phyloP scores from a whole-genome alignment of 768 basidiomycete genomes.

The Boletus subparvulus region DNA sequence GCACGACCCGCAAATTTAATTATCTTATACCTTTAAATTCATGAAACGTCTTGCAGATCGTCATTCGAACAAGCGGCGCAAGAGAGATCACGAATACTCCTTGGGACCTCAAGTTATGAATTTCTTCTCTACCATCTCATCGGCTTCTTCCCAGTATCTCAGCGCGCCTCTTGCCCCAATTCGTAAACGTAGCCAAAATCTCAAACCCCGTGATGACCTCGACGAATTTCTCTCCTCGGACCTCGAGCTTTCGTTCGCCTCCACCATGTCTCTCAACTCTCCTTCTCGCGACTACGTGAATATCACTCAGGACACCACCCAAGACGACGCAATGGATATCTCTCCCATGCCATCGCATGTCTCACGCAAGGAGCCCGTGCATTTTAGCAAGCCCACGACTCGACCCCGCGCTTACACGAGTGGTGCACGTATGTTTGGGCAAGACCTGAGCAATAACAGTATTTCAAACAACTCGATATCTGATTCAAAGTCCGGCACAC shows the following conservation, averaged over 20 bases:
- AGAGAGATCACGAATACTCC: slow-evolving; percentile 35
- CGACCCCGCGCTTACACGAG: slow-evolving; percentile 70
- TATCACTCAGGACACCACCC: slow-evolving; percentile 48
- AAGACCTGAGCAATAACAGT: slow-evolving; percentile 64
- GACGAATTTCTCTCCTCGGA: slow-evolving; percentile 74
- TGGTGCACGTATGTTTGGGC: slow-evolving; percentile 67
- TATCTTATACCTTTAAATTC: not conserved
- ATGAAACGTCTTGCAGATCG: slow-evolving; percentile 43
- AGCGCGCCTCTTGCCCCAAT: slow-evolving; percentile 38
- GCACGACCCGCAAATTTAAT: slow-evolving; percentile 11
- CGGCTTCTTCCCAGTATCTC: slow-evolving; percentile 47
- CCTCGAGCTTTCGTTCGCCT: slow-evolving; percentile 80
- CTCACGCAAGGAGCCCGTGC: slow-evolving; percentile 30
- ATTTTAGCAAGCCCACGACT: slow-evolving; percentile 29
- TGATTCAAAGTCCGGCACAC: slow-evolving; percentile 27
- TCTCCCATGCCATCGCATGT: slow-evolving; percentile 57
- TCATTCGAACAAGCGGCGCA: slow-evolving; percentile 47
- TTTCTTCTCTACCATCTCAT: slow-evolving; percentile 44
- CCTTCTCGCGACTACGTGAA: slow-evolving; percentile 51
- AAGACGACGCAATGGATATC: slow-evolving; percentile 75
- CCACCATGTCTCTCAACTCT: slow-evolving; percentile 77
- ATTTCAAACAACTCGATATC: slow-evolving; percentile 35
- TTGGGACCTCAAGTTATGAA: slow-evolving; percentile 48
- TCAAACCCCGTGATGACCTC: slow-evolving; percentile 48
- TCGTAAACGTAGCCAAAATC: slow-evolving; percentile 49